Evolutionary conservation across 495 filamentous ascomycete species (phyloP).

Genomic region (Xylaria nigripes): DNA sequence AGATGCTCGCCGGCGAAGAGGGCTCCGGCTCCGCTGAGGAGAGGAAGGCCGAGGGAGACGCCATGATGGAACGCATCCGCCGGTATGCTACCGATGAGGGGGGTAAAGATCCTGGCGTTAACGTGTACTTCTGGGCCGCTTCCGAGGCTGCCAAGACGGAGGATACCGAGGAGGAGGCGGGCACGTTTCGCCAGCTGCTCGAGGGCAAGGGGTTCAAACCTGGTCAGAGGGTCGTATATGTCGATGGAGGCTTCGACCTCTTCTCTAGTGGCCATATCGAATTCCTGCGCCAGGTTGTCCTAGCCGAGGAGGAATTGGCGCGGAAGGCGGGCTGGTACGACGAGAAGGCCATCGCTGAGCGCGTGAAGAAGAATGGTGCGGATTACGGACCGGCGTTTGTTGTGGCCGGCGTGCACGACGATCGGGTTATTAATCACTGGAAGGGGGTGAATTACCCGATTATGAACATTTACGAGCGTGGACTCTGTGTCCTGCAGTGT

Average conservation of each 20-base stretch:
- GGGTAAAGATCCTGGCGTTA: constrained; percentile 59
- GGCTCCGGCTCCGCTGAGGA: constrained; percentile 62
- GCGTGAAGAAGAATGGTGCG: constrained; percentile 48
- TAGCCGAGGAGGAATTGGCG: constrained; percentile 60
- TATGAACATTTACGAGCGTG: constrained; percentile 97
- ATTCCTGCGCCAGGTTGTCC: constrained; percentile 69
- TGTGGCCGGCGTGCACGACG: constrained; percentile 86
- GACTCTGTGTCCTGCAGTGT: constrained; percentile 91
- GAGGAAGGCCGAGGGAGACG: constrained; percentile 48
- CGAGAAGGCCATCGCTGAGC: constrained; percentile 49
- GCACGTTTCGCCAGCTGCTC: constrained; percentile 55
- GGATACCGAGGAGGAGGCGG: constrained; percentile 41
- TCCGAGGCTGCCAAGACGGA: constrained; percentile 45
- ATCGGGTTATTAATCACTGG: constrained; percentile 87
- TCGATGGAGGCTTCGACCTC: constrained; percentile 93
- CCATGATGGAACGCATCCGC: constrained; percentile 59
- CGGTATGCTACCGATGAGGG: constrained; percentile 83
- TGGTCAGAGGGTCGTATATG: constrained; percentile 83
- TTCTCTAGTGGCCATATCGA: constrained; percentile 96
- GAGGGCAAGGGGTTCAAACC: constrained; percentile 56
- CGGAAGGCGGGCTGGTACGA: constrained; percentile 64
- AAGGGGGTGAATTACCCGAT: constrained; percentile 98
- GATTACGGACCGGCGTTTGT: constrained; percentile 80
- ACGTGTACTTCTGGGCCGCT: constrained; percentile 70
- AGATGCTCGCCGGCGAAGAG: constrained; percentile 59